Evolutionary conservation across 2,329 filamentous ascomycete species (phyloP).

Genomic region (Fusarium dlaminii): DNA sequence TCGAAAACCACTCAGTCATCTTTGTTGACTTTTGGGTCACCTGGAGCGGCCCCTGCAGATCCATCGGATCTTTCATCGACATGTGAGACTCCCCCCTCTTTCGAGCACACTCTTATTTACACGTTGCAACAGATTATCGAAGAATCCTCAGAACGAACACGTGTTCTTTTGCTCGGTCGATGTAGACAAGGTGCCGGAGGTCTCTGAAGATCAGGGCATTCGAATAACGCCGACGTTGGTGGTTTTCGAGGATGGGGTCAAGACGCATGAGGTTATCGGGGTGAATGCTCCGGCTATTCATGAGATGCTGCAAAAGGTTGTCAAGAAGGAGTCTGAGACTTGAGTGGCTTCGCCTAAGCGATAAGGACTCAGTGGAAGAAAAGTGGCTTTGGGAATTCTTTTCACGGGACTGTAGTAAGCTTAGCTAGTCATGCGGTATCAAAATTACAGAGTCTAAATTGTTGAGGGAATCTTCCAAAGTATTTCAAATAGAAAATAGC

Average conservation of each 20-base stretch:
- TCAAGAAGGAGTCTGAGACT: neutral
- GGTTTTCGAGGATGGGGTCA: neutral
- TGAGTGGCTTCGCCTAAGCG: neutral
- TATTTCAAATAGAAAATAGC: neutral
- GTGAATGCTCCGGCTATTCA: neutral
- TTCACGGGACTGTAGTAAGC: neutral
- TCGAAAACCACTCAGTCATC: neutral
- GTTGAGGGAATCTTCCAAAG: too few species aligned
- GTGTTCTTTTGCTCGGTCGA: neutral
- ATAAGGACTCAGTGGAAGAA: accelerated
- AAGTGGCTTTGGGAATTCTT: accelerated
- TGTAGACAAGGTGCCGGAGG: neutral
- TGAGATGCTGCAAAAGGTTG: neutral
- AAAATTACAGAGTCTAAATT: too few species aligned
- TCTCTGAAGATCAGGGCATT: neutral
- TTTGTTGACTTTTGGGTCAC: neutral
- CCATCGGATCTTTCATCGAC: too few species aligned
- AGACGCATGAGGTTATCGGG: neutral
- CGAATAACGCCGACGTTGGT: neutral
- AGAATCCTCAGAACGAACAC: neutral
- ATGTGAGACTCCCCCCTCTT: neutral
- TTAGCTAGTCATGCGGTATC: neutral
- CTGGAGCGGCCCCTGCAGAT: neutral
- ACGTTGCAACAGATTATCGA: neutral
- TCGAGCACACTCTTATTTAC: neutral